These are phyloP conservation scores for Fonsecaea erecta DNA, from an alignment of 2,329 filamentous ascomycete species.

Conservation along the genomic window DNA sequence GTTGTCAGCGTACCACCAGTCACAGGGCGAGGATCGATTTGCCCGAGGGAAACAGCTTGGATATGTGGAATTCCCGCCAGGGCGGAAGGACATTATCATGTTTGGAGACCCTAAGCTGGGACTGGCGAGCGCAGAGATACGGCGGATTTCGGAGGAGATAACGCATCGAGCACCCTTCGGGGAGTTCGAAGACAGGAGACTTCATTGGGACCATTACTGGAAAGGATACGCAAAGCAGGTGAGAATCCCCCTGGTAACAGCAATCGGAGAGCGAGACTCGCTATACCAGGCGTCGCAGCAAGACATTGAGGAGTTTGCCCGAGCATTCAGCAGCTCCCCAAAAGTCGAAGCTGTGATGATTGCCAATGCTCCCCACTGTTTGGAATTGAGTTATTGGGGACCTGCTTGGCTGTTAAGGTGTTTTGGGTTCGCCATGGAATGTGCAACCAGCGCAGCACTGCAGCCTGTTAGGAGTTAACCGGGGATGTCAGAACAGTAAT, in stretches of 20 bases:
- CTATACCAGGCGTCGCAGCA: slow-evolving; percentile 2
- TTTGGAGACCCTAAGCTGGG: not conserved
- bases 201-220: slow-evolving; percentile 14
- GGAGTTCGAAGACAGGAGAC: slow-evolving; percentile 6
- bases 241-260: slow-evolving; percentile 4
- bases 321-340: not conserved
- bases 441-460: slow-evolving; percentile 4
- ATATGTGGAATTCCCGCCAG: not conserved
- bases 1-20: not conserved
- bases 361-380: slow-evolving; percentile 5
- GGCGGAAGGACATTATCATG: slow-evolving; percentile 2
- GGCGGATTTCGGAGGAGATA: slow-evolving; percentile 5
- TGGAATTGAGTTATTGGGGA: slow-evolving; percentile 15
- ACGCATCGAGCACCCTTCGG: not conserved
- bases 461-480: not conserved
- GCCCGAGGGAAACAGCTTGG: not conserved
- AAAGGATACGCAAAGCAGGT: slow-evolving; percentile 8
- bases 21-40: not conserved
- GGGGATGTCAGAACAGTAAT: not conserved
- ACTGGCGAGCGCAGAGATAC: slow-evolving; percentile 3
- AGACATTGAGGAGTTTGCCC: not conserved
- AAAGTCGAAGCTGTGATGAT: slow-evolving; percentile 10
- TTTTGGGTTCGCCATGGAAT: slow-evolving; percentile 17
- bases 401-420: slow-evolving; percentile 12
- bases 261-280: slow-evolving; percentile 10